Evolutionary conservation across 176 grass and related monocot genomes (phyloP), one percentile per base, ranked within the genome.

Genomic region (maize (Zea mays)): DNA sequence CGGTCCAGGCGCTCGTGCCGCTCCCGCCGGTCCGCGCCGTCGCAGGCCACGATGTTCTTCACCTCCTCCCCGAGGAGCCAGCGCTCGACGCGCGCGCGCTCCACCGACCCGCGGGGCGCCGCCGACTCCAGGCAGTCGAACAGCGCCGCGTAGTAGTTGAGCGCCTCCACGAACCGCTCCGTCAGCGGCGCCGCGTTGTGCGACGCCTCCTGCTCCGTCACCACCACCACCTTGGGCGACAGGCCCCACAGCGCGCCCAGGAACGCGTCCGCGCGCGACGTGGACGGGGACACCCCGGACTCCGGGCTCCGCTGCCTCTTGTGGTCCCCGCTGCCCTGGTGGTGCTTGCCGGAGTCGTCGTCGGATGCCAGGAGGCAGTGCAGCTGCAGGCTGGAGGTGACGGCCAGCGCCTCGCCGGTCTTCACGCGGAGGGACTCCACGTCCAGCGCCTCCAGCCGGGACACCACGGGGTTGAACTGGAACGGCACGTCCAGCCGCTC

Each of bases 401-500:
- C 55, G 59, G 95, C 95, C 36, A 97, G 58, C 10, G 95, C 95
- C 71, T 99, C 92, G 45, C 96, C 96, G 3, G 92, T 95, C 71
- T 99, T 99, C 0, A 96, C 86, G 65, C 90, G 88, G 72, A 99
- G 85, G 52, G 79, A 85, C 43, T 93, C 92, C 3, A 89, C 66
- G 80, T 95, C 86, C 5, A 99, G 86, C 8, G 83, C 56, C 15
- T 93, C 85, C 0, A 99, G 35, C 2, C 80, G 85, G 55, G 67
- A 74, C 1, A 87, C 75, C 9, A 99, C 75, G 15, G 92, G 77
- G 81, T 89, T 89, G 87, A 99, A 99, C 75, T 99, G 96, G 88
- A 99, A 99, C 0, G 96, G 96, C 13, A 99, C 77, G 82, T 95
- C 92, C 0, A 99, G 81, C 37, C 87, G 87, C 79, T 99, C 96